phyloP scores from a whole-genome alignment of 1,139 yeast genomes.

The Candida sanyaensis region DNA sequence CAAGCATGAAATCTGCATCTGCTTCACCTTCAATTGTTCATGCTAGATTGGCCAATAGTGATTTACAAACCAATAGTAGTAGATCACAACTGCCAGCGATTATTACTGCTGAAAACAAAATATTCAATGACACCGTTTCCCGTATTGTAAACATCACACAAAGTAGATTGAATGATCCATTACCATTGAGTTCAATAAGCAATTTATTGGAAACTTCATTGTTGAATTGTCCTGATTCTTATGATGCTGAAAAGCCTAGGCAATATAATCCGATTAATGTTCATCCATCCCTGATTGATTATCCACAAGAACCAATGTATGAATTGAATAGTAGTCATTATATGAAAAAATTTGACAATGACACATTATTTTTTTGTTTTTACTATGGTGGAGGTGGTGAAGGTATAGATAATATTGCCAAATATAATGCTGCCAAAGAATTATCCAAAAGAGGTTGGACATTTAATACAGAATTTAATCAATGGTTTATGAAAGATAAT shows the following conservation, averaged over 20 bases:
- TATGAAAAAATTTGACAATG: slow-evolving; percentile 76
- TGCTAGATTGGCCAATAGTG: slow-evolving; percentile 7
- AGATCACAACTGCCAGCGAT: slow-evolving; percentile 18
- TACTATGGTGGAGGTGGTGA: slow-evolving; percentile 56
- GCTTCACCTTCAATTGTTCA: slow-evolving; percentile 21
- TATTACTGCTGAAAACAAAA: slow-evolving; percentile 17
- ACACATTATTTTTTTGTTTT: slow-evolving; percentile 89
- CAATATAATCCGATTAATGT: slow-evolving; percentile 80
- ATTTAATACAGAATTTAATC: slow-evolving; percentile 71
- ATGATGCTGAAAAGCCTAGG: slow-evolving; percentile 85
- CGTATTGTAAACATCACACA: slow-evolving; percentile 33
- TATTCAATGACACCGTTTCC: slow-evolving; percentile 34
- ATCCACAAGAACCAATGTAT: slow-evolving; percentile 86
- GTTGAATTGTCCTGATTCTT: slow-evolving; percentile 89
- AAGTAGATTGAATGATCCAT: slow-evolving; percentile 46
- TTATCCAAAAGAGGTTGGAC: slow-evolving; percentile 84
- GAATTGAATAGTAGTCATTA: slow-evolving; percentile 53
- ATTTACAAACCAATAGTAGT: slow-evolving; percentile 4
- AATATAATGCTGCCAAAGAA: slow-evolving; percentile 84
- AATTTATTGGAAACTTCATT: slow-evolving; percentile 71
- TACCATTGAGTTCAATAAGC: slow-evolving; percentile 58
- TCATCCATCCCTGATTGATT: slow-evolving; percentile 87
- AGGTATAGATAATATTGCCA: slow-evolving; percentile 43
- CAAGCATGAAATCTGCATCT: slow-evolving; percentile 35
- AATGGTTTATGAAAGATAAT: slow-evolving; percentile 77